These are phyloP conservation scores for Fusarium marasasianum DNA, from an alignment of 2,329 filamentous ascomycete species.

Conservation along the genomic window DNA sequence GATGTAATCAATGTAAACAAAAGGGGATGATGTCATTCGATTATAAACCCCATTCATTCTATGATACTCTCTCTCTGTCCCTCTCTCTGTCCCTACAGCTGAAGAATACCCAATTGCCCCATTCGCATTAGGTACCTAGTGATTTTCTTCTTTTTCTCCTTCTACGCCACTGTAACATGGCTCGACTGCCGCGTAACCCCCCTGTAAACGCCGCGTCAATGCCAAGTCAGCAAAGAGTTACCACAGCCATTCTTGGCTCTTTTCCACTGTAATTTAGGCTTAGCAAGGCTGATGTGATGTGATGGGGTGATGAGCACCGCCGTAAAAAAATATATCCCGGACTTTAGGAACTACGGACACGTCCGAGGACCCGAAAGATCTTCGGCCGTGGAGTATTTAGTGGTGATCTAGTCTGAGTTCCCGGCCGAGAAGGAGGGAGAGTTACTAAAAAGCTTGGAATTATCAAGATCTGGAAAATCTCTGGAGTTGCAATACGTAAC, in stretches of 20 bases:
- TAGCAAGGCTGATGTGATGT: constrained; percentile 2
- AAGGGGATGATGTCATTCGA: constrained; percentile 18
- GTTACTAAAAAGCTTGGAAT: constrained; percentile 18
- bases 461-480: background rate
- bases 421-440: constrained; percentile 20
- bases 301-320: background rate
- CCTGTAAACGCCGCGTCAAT: constrained; percentile 14
- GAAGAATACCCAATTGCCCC: background rate
- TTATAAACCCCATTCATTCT: background rate
- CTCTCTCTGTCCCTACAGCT: background rate
- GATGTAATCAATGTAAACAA: constrained; percentile 22
- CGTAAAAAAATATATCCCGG: background rate
- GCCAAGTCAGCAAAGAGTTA: constrained; percentile 4
- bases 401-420: background rate
- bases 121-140: background rate
- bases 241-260: constrained; percentile 9
- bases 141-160: background rate
- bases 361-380: constrained; percentile 7
- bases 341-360: constrained; percentile 7
- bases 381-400: background rate
- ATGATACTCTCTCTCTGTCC: background rate
- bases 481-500: constrained; percentile 9
- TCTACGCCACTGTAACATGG: background rate
- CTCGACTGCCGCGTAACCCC: constrained; percentile 14
- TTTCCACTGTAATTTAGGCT: background rate